phyloP scores from a whole-genome alignment of 78 protist species.

The Dictyostelium firmibasis region DNA sequence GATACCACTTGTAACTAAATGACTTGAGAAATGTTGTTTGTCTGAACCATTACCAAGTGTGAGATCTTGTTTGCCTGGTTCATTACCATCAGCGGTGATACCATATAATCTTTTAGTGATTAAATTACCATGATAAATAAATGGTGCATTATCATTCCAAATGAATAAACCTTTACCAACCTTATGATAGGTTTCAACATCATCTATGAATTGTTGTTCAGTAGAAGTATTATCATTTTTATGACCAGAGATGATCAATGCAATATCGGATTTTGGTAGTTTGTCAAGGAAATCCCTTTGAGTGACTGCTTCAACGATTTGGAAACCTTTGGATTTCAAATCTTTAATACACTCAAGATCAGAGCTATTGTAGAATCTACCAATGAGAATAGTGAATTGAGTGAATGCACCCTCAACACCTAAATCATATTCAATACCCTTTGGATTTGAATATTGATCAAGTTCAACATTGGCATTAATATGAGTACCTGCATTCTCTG shows the following conservation, averaged over 20 bases:
- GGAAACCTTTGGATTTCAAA: slow-evolving; percentile 38
- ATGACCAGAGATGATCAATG: background rate
- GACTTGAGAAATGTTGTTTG: background rate
- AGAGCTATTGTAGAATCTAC: background rate
- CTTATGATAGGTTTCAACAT: slow-evolving; percentile 12
- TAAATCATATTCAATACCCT: slow-evolving; percentile 2
- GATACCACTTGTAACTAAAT: slow-evolving; percentile 51
- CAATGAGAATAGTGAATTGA: slow-evolving; percentile 21
- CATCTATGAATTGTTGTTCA: background rate
- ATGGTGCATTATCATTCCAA: background rate
- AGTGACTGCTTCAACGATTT: background rate
- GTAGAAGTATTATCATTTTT: background rate
- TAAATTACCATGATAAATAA: background rate
- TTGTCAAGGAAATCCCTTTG: slow-evolving; percentile 18
- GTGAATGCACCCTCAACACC: slow-evolving; percentile 66
- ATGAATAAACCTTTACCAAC: slow-evolving; percentile 51
- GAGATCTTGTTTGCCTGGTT: background rate
- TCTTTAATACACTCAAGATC: background rate
- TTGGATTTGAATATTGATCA: slow-evolving; percentile 13
- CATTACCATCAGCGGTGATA: background rate
- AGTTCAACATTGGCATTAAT: background rate
- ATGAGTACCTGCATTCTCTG: slow-evolving; percentile 38
- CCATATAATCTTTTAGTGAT: background rate
- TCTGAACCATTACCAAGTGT: background rate
- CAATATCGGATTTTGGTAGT: slow-evolving; percentile 8